Conservation (phyloP, 768 basidiomycete genomes). For the Suillus fuscotomentosus region DNA sequence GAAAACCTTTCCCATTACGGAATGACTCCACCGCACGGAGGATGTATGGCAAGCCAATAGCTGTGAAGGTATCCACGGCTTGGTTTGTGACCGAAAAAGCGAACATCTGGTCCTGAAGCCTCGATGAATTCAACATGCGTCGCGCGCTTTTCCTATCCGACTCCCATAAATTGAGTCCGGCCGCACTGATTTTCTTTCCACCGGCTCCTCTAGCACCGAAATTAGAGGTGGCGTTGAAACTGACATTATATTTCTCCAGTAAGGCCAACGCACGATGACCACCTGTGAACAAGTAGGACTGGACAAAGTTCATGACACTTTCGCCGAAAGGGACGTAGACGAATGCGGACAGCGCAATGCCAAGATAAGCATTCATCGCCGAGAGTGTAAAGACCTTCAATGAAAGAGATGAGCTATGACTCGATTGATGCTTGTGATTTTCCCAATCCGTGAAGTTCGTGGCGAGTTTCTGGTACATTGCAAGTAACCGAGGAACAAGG, state of each 20-base stretch:
- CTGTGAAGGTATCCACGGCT: slow-evolving; percentile 70
- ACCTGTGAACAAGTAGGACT: slow-evolving; percentile 27
- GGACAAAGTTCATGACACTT: slow-evolving; percentile 65
- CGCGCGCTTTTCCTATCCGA: slow-evolving; percentile 48
- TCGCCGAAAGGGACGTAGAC: slow-evolving; percentile 95
- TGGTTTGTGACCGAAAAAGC: slow-evolving; percentile 92
- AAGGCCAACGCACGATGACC: slow-evolving; percentile 13
- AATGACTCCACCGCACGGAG: slow-evolving; percentile 56
- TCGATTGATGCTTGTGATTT: slow-evolving; percentile 82
- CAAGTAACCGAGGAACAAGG: slow-evolving; percentile 78
- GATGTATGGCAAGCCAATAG: slow-evolving; percentile 80
- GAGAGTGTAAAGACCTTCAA: slow-evolving; percentile 89
- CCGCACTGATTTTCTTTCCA: slow-evolving; percentile 13
- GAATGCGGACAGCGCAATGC: slow-evolving; percentile 91
- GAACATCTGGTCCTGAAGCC: slow-evolving; percentile 90
- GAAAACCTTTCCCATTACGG: slow-evolving; percentile 41
- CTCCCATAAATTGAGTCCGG: slow-evolving; percentile 43
- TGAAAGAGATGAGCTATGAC: slow-evolving; percentile 76
- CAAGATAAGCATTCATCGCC: slow-evolving; percentile 87
- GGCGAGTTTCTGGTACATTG: slow-evolving; percentile 68
- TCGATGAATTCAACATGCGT: slow-evolving; percentile 59
- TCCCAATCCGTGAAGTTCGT: slow-evolving; percentile 81
- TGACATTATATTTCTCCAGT: slow-evolving; percentile 23
- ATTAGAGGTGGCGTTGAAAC: slow-evolving; percentile 25
- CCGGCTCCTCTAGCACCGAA: slow-evolving; percentile 25